These are phyloP conservation scores for Tetrahymena elliotti DNA, from an alignment of 73 alveolate genomes.

Conservation along the genomic window DNA sequence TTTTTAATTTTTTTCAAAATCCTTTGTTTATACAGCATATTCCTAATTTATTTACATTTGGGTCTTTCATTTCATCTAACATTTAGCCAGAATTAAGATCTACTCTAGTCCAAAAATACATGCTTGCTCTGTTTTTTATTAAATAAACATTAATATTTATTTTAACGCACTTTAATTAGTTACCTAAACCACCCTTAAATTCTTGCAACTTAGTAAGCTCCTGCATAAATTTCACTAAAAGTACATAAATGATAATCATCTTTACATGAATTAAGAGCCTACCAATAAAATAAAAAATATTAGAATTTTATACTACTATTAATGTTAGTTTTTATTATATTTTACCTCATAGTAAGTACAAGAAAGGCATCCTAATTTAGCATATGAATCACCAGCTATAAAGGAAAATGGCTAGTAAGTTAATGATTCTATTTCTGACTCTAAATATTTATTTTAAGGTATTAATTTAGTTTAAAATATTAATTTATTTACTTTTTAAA, in stretches of 20 bases:
- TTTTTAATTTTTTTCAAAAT: neutral
- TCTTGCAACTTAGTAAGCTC: neutral
- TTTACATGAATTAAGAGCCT: neutral
- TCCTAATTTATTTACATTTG: neutral
- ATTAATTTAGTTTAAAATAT: neutral
- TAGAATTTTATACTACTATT: neutral
- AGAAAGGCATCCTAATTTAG: neutral
- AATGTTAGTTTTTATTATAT: neutral
- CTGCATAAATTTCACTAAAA: neutral
- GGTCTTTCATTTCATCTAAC: neutral
- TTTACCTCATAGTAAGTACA: neutral
- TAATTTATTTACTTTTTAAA: neutral
- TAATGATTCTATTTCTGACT: neutral
- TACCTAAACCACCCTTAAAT: neutral
- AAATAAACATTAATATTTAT: neutral
- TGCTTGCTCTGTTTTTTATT: neutral
- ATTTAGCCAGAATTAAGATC: neutral
- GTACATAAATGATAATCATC: neutral
- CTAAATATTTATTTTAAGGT: neutral
- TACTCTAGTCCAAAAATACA: neutral
- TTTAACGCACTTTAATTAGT: too few species aligned
- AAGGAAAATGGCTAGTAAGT: neutral
- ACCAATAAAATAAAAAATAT: neutral
- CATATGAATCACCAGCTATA: neutral
- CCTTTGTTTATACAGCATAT: neutral